Evolutionary conservation across 2,329 filamentous ascomycete genomes (phyloP), one percentile per base, ranked within the genome.

Genomic region (Thelonectria olida): DNA sequence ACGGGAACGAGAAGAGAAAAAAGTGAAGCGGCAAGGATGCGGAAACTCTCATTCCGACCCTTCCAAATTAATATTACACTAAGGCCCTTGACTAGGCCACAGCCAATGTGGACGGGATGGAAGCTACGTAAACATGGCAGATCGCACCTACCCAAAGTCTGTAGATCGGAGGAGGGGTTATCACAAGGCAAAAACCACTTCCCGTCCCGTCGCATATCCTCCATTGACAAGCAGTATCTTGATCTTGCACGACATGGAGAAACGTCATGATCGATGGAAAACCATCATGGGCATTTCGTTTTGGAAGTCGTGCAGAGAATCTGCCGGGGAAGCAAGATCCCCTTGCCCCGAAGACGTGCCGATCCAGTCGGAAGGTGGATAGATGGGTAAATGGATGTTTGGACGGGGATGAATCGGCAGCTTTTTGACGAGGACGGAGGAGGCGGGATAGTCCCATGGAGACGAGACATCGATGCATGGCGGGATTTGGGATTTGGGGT

Each of bases 101-200:
- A 53, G 39, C 52, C 52, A 50, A 44, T 39, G 42, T 38, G 58
- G 58, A n/a, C 44, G 31, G 45, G 38, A 45, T 44, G 49, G 25
- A 50, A 54, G 44, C 45, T 52, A 52, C 55, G 55, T 53, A 53
- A 53, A 39, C 55, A 52, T 52, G 53, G 65, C 38, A 67, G 65
- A 69, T 70, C 65, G 53, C 52, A 63, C 64, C 60, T 64, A 48
- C 61, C 39, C n/a, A 36, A 42, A 49, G 42, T 34, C 34, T 45
- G 66, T 53, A 67, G 68, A 70, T 70, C 66, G 50, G 47, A 64
- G 27, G 58, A 59, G 62, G 56, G 58, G 64, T 54, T 31, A 55
- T 55, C 45, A 47, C 28, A 8, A 41, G 23, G 53, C 36, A 49
- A 48, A 49, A 48, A 49, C 20, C 19, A 28, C 44, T 48, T 54